Conservation (phyloP, 306 rosid species). For the Ammopiptanthus mongolicus region DNA sequence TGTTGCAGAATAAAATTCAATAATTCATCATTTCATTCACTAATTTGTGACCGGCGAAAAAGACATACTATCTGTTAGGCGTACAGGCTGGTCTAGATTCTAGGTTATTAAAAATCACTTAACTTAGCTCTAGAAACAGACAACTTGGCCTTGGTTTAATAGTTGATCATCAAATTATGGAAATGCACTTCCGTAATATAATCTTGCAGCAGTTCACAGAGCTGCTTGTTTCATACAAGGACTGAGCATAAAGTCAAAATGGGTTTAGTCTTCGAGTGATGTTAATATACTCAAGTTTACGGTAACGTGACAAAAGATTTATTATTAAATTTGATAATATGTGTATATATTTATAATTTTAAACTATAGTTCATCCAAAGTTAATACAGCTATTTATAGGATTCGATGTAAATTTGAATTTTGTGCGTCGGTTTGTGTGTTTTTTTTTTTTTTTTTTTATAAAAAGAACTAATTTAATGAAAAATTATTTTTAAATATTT, state of each 20-base stretch:
- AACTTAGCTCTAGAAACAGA: slow-evolving; percentile 11
- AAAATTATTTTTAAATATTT: no score
- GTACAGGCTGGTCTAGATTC: slow-evolving; percentile 21
- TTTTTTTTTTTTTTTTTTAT: no score
- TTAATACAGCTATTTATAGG: no score
- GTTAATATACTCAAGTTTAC: neutral
- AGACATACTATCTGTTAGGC: neutral
- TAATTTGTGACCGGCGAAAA: neutral
- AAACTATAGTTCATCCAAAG: no score
- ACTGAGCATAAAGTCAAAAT: neutral
- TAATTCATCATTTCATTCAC: neutral
- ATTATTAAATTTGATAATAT: no score
- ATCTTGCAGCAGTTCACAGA: neutral
- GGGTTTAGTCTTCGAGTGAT: neutral
- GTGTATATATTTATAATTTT: no score
- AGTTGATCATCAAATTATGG: neutral
- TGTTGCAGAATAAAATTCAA: neutral
- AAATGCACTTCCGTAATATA: neutral
- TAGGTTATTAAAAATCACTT: neutral
- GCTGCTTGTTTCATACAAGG: neutral
- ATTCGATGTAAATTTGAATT: no score
- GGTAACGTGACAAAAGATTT: no score
- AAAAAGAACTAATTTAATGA: no score
- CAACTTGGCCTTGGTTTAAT: slow-evolving; percentile 3
- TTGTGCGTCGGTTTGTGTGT: no score